Evolutionary conservation across 1,139 yeast species (phyloP), one percentile per base, ranked within the genome.

Genomic region (Suhomyces bolitotheri): DNA sequence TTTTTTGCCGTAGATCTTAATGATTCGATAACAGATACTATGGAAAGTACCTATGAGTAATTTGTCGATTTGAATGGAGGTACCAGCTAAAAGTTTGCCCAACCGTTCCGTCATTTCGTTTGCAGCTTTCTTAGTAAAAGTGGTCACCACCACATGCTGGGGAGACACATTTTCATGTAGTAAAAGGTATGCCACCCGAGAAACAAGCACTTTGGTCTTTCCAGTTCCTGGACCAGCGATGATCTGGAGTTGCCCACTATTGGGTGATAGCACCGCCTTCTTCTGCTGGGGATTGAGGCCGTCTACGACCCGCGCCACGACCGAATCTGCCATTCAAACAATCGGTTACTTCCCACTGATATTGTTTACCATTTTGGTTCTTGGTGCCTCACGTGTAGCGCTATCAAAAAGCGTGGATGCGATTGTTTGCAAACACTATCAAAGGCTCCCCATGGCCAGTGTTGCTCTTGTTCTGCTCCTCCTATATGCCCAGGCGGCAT

Each of bases 151-250:
- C 25, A 90, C 73, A 29, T 73, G 62, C 20, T 71, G 66, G 0
- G 96, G 89, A 1, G 67, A 60, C 1, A 82, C 58, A 2, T 66
- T 53, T 23, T 77, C 73, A 8, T 71, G 60, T 2, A 77, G 46
- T 16, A 87, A 50, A 22, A 89, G 64, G 52, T 80, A 76, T 0
- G 94, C 94, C 7, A 88, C 94, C 29, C 96, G 67, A 1, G 89
- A 71, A 0, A 87, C 80, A 28, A 90, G 62, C 2, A 90, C 90
- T 51, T 81, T 85, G 3, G 97, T 89, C 56, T 89, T 85, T 4
- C 90, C 90, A 0, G 80, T 84, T 2, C 97, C 97, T 0, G 97
- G 97, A 0, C 97, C 97, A 0, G 97, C 97, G 22, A 89, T 71
- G 19, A 90, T 79, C 54, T 87, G 95, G 25, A 88, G 63, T 17